Evolutionary conservation across 1,139 yeast genomes (phyloP).

Genomic region (Blastobotrys persicus): DNA sequence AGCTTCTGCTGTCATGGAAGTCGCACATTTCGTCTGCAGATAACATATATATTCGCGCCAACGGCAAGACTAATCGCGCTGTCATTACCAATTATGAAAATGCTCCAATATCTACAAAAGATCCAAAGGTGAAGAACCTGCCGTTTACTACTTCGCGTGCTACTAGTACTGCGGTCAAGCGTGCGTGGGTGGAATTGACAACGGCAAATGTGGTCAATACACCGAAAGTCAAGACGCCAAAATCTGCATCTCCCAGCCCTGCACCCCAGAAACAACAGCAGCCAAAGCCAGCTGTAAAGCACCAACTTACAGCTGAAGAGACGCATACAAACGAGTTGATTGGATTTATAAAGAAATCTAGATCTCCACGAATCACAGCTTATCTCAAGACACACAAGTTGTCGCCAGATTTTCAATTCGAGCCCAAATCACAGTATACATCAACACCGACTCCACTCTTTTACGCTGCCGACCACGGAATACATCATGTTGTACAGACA

Average conservation of each 20-base stretch:
- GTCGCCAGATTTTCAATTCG: conserved; percentile 46
- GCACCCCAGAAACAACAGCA: conserved; percentile 15
- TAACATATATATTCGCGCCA: conserved; percentile 78
- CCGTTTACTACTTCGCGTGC: conserved; percentile 93
- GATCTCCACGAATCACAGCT: conserved; percentile 69
- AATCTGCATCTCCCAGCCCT: conserved; percentile 25
- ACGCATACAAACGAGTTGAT: conserved; percentile 58
- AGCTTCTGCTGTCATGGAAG: conserved; percentile 63
- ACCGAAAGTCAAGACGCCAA: conserved; percentile 49
- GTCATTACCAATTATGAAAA: conserved; percentile 63
- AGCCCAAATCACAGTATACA: conserved; percentile 52
- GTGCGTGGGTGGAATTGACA: conserved; percentile 79
- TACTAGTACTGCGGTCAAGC: conserved; percentile 73
- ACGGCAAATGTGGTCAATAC: conserved; percentile 55
- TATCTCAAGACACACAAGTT: conserved; percentile 61
- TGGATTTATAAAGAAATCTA: conserved; percentile 63
- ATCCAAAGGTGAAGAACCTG: conserved; percentile 45
- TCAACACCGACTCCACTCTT: conserved; percentile 76
- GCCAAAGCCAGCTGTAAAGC: conserved; percentile 20
- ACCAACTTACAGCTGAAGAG: conserved; percentile 36
- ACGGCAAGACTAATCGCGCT: conserved; percentile 66
- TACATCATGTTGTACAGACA: conserved; percentile 64
- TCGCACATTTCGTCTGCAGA: conserved; percentile 56
- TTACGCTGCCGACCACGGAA: conserved; percentile 68
- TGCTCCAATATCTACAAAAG: conserved; percentile 42